phyloP scores from a whole-genome alignment of 345 rosid species.

The Populus pruinosa region DNA sequence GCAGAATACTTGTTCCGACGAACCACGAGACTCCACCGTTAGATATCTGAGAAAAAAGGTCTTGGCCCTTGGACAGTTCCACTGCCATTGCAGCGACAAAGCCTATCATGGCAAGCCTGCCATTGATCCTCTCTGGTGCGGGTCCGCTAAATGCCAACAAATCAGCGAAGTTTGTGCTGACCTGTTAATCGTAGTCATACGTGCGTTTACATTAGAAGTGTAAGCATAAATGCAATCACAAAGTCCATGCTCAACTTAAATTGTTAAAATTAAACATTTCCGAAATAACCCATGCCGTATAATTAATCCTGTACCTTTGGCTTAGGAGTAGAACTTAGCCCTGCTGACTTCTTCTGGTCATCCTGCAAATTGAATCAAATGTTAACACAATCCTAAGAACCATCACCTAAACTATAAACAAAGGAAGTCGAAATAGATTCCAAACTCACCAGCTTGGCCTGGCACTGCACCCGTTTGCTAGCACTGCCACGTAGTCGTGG shows the following conservation, averaged over 20 bases:
- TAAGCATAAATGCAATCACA: not conserved
- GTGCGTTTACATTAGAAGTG: too few relatives aligned
- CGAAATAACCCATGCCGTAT: too few relatives aligned
- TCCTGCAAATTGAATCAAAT: not conserved
- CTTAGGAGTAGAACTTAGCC: not conserved
- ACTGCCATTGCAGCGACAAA: slow-evolving; percentile 67
- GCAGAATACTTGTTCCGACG: slow-evolving; percentile 45
- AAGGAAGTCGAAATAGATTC: not conserved
- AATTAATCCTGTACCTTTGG: not conserved
- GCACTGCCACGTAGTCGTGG: slow-evolving; percentile 28
- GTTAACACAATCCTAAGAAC: not conserved
- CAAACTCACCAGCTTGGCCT: slow-evolving; percentile 31
- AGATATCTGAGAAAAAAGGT: slow-evolving; percentile 53
- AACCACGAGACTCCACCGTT: slow-evolving; percentile 63
- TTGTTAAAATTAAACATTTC: too few relatives aligned
- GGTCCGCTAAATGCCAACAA: slow-evolving; percentile 76
- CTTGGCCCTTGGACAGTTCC: slow-evolving; percentile 64
- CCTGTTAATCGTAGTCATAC: slow-evolving; percentile 12
- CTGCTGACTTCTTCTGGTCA: not conserved
- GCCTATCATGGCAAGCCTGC: slow-evolving; percentile 80
- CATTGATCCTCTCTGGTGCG: slow-evolving; percentile 88
- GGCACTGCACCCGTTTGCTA: slow-evolving; percentile 36
- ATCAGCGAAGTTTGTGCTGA: slow-evolving; percentile 53
- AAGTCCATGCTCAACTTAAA: too few relatives aligned
- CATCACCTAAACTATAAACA: not conserved